phyloP scores from a whole-genome alignment of 495 filamentous ascomycete species.

The Penicillium alfredii region DNA sequence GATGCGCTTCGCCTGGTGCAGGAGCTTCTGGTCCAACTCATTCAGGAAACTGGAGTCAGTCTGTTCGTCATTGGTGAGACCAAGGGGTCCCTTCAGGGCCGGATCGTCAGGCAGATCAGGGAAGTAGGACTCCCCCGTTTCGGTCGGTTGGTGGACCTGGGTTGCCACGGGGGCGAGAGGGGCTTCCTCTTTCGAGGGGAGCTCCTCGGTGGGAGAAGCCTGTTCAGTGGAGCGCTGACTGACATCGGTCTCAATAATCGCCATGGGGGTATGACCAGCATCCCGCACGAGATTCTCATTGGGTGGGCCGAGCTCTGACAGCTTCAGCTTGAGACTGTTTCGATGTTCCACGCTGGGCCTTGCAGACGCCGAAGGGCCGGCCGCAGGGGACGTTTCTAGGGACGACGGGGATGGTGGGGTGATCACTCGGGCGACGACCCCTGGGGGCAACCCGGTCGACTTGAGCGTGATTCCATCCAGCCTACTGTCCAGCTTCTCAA shows the following conservation, averaged over 20 bases:
- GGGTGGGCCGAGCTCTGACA: slow-evolving; percentile 37
- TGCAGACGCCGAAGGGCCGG: slow-evolving; percentile 19
- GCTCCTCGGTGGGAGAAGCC: slow-evolving; percentile 17
- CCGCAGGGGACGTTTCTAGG: slow-evolving; percentile 23
- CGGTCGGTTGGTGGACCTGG: slow-evolving; percentile 28
- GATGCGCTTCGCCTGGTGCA: slow-evolving; percentile 32
- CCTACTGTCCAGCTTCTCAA: slow-evolving; percentile 44
- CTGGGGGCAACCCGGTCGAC: slow-evolving; percentile 39
- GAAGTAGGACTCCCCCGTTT: slow-evolving; percentile 41
- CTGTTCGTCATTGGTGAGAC: slow-evolving; percentile 38
- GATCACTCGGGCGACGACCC: slow-evolving; percentile 40
- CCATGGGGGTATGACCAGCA: slow-evolving; percentile 47
- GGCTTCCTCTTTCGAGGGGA: slow-evolving; percentile 16
- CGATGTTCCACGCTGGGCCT: slow-evolving; percentile 25
- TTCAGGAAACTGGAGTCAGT: slow-evolving; percentile 38
- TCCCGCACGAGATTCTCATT: slow-evolving; percentile 35
- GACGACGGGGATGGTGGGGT: slow-evolving; percentile 39
- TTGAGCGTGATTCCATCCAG: slow-evolving; percentile 46
- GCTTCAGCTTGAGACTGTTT: slow-evolving; percentile 36
- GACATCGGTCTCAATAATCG: slow-evolving; percentile 32
- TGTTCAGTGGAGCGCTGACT: slow-evolving; percentile 28
- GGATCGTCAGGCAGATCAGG: slow-evolving; percentile 39
- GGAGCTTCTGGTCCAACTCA: slow-evolving; percentile 40
- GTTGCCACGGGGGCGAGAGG: slow-evolving; percentile 30
- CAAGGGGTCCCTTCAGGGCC: slow-evolving; percentile 40